Percentiles rank a stretch among this genome's conserved stretches.
These are phyloP conservation scores for Podaxis rugospora DNA, from an alignment of 768 basidiomycete species.

Conservation along the genomic window DNA sequence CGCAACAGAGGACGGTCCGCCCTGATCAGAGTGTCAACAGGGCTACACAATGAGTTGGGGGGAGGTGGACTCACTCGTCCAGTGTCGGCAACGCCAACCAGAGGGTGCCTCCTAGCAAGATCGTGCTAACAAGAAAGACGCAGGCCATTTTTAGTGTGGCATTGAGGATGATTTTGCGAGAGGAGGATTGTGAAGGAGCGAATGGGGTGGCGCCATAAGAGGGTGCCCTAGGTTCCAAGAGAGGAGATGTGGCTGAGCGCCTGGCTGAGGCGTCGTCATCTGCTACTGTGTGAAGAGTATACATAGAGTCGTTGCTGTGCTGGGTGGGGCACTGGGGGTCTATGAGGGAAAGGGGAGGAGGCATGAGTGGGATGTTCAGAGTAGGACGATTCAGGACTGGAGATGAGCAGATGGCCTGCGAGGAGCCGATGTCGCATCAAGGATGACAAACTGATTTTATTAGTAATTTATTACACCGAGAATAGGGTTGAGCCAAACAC, in stretches of 20 bases:
- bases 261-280: conserved; percentile 22
- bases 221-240: conserved; percentile 39
- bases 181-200: conserved; percentile 34
- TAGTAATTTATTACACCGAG: conserved; percentile 19
- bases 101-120: conserved; percentile 72
- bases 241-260: conserved; percentile 31
- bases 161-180: conserved; percentile 62
- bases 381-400: not conserved
- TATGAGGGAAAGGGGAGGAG: conserved; percentile 19
- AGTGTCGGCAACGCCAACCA: conserved; percentile 78
- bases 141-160: conserved; percentile 82
- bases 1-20: conserved; percentile 72
- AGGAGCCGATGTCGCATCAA: not conserved
- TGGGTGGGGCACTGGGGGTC: conserved; percentile 15
- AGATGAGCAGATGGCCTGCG: not conserved
- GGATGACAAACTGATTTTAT: not conserved
- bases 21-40: conserved; percentile 31
- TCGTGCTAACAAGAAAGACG: conserved; percentile 67
- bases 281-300: conserved; percentile 63
- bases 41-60: conserved; percentile 1
- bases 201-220: conserved; percentile 51
- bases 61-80: conserved; percentile 54
- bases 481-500: conserved; percentile 27
- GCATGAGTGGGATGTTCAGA: conserved; percentile 9
- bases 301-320: conserved; percentile 33